These are phyloP conservation scores for Lophiostoma macrostomum DNA, from an alignment of 495 filamentous ascomycete species.

Conservation along the genomic window DNA sequence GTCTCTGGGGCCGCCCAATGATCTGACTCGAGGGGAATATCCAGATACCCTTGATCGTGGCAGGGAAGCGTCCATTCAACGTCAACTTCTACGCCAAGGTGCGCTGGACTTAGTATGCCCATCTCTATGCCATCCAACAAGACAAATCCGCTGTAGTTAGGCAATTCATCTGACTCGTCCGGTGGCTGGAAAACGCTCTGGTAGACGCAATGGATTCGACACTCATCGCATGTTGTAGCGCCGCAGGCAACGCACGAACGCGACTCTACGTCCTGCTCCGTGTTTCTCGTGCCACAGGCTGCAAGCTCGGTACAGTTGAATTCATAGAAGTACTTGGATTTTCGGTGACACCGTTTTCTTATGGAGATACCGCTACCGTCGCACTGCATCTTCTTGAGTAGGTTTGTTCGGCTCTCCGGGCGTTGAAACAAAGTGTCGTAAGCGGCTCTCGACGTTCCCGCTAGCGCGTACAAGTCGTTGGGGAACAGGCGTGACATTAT, in stretches of 20 bases:
- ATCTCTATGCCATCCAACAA: conserved; percentile 9
- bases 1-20: neutral
- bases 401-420: conserved; percentile 4
- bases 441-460: conserved; percentile 6
- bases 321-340: neutral
- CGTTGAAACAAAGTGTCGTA: conserved; percentile 9
- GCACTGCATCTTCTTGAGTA: conserved; percentile 13
- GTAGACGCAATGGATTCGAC: conserved; percentile 21
- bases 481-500: conserved; percentile 12
- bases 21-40: conserved; percentile 3
- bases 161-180: conserved; percentile 19
- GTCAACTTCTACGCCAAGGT: neutral
- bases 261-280: neutral
- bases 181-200: conserved; percentile 6
- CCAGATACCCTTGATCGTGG: conserved; percentile 21
- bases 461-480: conserved; percentile 15
- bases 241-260: conserved; percentile 8
- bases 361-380: conserved; percentile 16
- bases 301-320: neutral
- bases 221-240: conserved; percentile 23
- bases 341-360: neutral
- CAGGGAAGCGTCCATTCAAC: neutral
- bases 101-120: conserved; percentile 10
- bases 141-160: conserved; percentile 13
- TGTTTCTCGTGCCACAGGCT: neutral